Evolutionary conservation across 73 alveolate genomes (phyloP).

Genomic region (Paramecium sexaurelia): DNA sequence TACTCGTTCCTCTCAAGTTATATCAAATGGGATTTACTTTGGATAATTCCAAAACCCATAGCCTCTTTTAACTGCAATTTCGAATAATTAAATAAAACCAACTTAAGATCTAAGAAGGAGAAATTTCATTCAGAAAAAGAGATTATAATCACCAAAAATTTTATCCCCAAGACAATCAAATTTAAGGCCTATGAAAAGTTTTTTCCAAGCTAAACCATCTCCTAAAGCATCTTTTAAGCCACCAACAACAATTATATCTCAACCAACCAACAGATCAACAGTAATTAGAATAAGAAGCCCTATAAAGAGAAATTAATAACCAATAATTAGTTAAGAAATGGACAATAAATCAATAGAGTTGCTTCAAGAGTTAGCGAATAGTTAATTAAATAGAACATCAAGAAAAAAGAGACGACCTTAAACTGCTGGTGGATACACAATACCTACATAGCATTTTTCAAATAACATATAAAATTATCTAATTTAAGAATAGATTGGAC

Average conservation of each 20-base stretch:
- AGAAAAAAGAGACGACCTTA: neutral
- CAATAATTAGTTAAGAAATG: neutral
- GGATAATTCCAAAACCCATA: neutral
- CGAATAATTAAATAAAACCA: neutral
- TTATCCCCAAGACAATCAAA: neutral
- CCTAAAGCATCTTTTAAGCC: neutral
- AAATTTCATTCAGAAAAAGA: neutral
- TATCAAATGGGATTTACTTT: slow-evolving; percentile 36
- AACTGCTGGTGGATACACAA: neutral
- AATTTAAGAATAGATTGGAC: slow-evolving; percentile 53
- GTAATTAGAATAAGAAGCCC: neutral
- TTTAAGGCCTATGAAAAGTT: neutral
- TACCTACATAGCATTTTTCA: neutral
- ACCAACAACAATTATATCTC: neutral
- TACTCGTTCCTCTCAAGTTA: neutral
- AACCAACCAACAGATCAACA: neutral
- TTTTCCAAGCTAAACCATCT: neutral
- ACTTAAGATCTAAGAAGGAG: neutral
- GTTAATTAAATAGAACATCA: neutral
- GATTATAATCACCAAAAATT: slow-evolving; percentile 23
- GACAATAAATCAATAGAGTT: slow-evolving; percentile 1
- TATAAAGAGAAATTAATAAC: neutral
- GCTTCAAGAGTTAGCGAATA: neutral
- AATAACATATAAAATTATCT: slow-evolving; percentile 51
- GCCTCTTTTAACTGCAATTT: neutral